Evolutionary conservation across 2,329 filamentous ascomycete genomes (phyloP).

Genomic region (Chrysoporthe deuterocubensis): DNA sequence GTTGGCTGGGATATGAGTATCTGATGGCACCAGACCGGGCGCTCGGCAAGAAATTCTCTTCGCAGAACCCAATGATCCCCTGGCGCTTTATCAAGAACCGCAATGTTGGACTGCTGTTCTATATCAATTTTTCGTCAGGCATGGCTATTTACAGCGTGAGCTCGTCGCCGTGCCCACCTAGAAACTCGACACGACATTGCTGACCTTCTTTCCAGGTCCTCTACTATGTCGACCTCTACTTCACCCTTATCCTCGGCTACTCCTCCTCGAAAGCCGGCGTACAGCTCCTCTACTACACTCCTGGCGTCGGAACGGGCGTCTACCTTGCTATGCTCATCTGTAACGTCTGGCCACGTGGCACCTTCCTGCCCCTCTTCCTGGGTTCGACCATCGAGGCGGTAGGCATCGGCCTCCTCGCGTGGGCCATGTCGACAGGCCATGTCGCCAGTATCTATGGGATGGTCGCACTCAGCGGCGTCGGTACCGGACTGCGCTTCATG

Average conservation of each 20-base stretch:
- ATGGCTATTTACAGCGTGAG: conserved; percentile 54
- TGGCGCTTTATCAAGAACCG: conserved; percentile 60
- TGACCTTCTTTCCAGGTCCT: conserved; percentile 37
- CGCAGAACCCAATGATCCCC: conserved; percentile 66
- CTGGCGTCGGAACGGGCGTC: conserved; percentile 64
- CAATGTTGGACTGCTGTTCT: conserved; percentile 64
- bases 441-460: conserved; percentile 63
- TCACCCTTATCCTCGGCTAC: conserved; percentile 64
- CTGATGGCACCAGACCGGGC: conserved; percentile 54
- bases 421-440: conserved; percentile 57
- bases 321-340: conserved; percentile 62
- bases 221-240: conserved; percentile 74
- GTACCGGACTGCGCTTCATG: conserved; percentile 64
- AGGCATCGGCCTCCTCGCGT: conserved; percentile 62
- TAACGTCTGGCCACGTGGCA: conserved; percentile 65
- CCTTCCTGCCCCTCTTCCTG: conserved; percentile 60
- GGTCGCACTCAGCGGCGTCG: conserved; percentile 66
- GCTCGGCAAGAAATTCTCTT: conserved; percentile 52
- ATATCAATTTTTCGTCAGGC: conserved; percentile 64
- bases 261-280: conserved; percentile 53
- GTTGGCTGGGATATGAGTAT: conserved; percentile 56
- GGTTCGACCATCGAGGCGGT: conserved; percentile 60
- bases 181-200: background rate
- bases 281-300: conserved; percentile 66
- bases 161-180: background rate